phyloP scores from a whole-genome alignment of 2,329 filamentous ascomycete genomes.

The Stylonectria norvegica region DNA sequence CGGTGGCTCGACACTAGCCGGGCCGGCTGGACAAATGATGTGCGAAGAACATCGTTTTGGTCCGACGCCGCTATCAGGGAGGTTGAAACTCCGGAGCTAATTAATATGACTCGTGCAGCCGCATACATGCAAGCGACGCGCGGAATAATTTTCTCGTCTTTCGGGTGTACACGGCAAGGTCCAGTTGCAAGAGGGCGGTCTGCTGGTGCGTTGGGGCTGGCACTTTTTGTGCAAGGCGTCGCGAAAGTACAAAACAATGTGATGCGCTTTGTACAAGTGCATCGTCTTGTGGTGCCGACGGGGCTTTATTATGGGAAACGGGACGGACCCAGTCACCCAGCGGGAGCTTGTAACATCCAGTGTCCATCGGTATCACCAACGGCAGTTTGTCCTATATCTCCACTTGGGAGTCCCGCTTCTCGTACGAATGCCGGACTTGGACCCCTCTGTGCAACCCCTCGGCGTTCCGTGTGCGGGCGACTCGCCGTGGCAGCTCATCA shows the following conservation, averaged over 20 bases:
- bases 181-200: neutral
- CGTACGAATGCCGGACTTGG: slow-evolving; percentile 31
- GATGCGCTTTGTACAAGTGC: neutral
- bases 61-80: slow-evolving; percentile 17
- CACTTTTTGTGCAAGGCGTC: slow-evolving; percentile 7
- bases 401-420: slow-evolving; percentile 27
- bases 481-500: too few relatives aligned
- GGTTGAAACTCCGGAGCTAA: slow-evolving; percentile 21
- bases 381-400: slow-evolving; percentile 25
- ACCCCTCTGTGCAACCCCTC: too few relatives aligned
- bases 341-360: slow-evolving; percentile 24
- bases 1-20: slow-evolving; percentile 20
- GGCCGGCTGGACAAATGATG: slow-evolving; percentile 13
- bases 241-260: slow-evolving; percentile 8
- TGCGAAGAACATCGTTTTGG: slow-evolving; percentile 9
- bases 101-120: slow-evolving; percentile 24
- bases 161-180: slow-evolving; percentile 7
- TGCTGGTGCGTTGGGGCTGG: too few relatives aligned
- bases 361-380: slow-evolving; percentile 23
- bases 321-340: slow-evolving; percentile 28
- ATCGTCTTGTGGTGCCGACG: slow-evolving; percentile 18
- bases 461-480: too few relatives aligned
- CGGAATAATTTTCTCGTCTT: slow-evolving; percentile 6
- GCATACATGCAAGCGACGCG: slow-evolving; percentile 14
- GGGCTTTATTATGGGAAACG: slow-evolving; percentile 20